Conservation (phyloP, 192 early-diverging fungal genomes). For the Podila clonocystis region DNA sequence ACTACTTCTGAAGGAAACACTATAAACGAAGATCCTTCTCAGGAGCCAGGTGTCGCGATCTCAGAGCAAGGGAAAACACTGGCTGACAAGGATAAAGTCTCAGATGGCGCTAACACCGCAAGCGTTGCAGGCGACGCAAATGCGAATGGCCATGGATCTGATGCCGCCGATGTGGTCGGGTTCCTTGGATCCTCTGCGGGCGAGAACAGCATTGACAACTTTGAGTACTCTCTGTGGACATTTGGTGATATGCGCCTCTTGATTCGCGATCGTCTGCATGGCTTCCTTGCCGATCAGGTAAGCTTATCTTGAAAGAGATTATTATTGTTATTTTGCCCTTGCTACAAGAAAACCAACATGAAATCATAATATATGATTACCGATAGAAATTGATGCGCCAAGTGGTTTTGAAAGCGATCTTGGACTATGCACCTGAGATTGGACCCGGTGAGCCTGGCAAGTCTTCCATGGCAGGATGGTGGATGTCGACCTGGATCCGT, state of each 20-base stretch:
- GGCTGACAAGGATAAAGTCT: too few relatives aligned
- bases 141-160: neutral
- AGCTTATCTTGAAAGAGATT: neutral
- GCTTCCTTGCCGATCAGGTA: slow-evolving; percentile 36
- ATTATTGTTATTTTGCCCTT: neutral
- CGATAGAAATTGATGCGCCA: slow-evolving; percentile 25
- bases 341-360: too few relatives aligned
- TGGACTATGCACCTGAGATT: slow-evolving; percentile 42
- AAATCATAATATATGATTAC: neutral
- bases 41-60: too few relatives aligned
- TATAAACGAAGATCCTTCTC: too few relatives aligned
- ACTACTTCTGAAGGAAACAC: too few relatives aligned
- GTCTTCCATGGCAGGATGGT: slow-evolving; percentile 38
- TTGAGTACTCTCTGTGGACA: slow-evolving; percentile 46
- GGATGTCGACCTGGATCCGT: slow-evolving; percentile 48
- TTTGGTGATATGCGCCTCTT: slow-evolving; percentile 34
- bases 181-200: neutral
- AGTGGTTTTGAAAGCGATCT: slow-evolving; percentile 30
- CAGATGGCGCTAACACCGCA: neutral
- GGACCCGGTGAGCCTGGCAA: slow-evolving; percentile 16
- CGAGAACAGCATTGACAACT: slow-evolving; percentile 3
- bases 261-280: slow-evolving; percentile 38
- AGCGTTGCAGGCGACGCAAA: slow-evolving; percentile 1
- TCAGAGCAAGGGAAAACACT: too few relatives aligned
- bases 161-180: neutral